phyloP scores from a whole-genome alignment of 768 basidiomycete species.

The Porpolomopsis calyptriformis region DNA sequence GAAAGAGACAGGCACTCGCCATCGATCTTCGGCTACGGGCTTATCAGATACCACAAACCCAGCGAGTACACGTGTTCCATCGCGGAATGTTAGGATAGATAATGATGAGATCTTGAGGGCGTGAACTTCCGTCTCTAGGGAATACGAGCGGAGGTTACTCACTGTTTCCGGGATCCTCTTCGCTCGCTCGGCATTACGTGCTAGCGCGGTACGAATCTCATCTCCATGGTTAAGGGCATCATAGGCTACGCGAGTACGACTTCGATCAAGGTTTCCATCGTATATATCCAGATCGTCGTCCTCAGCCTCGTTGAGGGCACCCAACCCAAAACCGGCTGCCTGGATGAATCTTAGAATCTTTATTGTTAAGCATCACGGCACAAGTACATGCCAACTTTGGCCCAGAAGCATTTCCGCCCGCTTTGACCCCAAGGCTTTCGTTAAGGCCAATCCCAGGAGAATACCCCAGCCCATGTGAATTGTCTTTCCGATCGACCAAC shows the following conservation, averaged over 20 bases:
- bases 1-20: slow-evolving; percentile 31
- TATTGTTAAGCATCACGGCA: slow-evolving; percentile 3
- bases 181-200: slow-evolving; percentile 18
- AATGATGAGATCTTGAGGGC: slow-evolving; percentile 27
- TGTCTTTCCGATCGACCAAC: slow-evolving; percentile 57
- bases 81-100: slow-evolving; percentile 42
- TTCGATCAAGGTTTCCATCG: slow-evolving; percentile 32
- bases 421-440: slow-evolving; percentile 41
- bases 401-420: slow-evolving; percentile 24
- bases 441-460: slow-evolving; percentile 49
- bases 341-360: neutral
- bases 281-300: slow-evolving; percentile 87
- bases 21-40: slow-evolving; percentile 59
- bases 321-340: slow-evolving; percentile 77
- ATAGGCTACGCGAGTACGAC: slow-evolving; percentile 49
- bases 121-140: neutral
- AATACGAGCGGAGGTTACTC: slow-evolving; percentile 10
- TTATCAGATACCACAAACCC: slow-evolving; percentile 68
- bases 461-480: slow-evolving; percentile 76
- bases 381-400: slow-evolving; percentile 47
- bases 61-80: slow-evolving; percentile 61
- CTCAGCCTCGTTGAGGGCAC: slow-evolving; percentile 86
- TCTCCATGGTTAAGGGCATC: slow-evolving; percentile 57
- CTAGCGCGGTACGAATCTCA: slow-evolving; percentile 41
- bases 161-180: slow-evolving; percentile 20